Evolutionary conservation across 257 asterid genomes (phyloP).

Genomic region (Solanum etuberosum): DNA sequence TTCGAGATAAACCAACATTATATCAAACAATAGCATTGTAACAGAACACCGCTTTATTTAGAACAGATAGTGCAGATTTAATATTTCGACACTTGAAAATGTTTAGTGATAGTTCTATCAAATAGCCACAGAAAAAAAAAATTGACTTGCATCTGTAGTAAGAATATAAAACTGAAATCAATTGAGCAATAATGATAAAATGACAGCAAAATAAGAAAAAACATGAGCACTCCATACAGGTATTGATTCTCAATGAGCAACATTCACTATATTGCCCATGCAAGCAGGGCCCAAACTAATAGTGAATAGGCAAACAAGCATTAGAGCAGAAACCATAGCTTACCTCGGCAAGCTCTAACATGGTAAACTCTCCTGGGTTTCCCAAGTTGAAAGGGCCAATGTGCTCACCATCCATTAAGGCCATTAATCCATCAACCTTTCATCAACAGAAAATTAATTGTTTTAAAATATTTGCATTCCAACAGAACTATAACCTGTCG

Average conservation of each 20-base stretch:
- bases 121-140: not conserved
- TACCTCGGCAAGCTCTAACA: conserved; percentile 47
- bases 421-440: conserved; percentile 40
- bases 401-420: conserved; percentile 42
- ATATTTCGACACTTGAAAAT: not conserved
- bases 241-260: not conserved
- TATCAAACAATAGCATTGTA: too few relatives aligned
- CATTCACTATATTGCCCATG: not conserved
- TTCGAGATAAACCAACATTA: too few relatives aligned
- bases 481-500: not conserved
- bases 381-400: conserved; percentile 53
- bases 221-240: not conserved
- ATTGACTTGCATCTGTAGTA: not conserved
- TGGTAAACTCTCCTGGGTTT: conserved; percentile 49
- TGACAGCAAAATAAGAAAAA: not conserved
- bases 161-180: not conserved
- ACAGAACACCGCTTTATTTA: too few relatives aligned
- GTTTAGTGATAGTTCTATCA: not conserved
- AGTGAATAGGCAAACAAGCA: not conserved
- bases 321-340: not conserved
- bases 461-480: not conserved
- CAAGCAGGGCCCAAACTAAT: not conserved
- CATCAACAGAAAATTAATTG: not conserved
- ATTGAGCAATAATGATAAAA: not conserved
- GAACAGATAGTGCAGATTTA: not conserved